Conservation (phyloP, 306 rosid genomes). For the Abrus pulchellus region DNA sequence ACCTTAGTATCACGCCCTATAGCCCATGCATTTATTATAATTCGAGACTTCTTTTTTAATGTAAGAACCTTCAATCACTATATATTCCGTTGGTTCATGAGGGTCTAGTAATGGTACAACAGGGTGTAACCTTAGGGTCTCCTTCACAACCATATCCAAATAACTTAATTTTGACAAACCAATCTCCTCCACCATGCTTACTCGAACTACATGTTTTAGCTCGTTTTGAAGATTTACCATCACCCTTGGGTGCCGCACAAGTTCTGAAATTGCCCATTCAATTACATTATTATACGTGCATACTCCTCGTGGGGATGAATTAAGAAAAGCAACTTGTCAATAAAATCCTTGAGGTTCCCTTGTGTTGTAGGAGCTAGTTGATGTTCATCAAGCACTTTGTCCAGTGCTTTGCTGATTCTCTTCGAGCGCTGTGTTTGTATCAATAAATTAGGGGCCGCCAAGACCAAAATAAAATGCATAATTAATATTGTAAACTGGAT, state of each 20-base stretch:
- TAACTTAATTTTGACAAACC: conserved; percentile 46
- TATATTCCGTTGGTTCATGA: conserved; percentile 44
- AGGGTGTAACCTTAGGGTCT: conserved; percentile 53
- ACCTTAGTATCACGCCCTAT: conserved; percentile 46
- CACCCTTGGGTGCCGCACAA: conserved; percentile 46
- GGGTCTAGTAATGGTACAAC: conserved; percentile 39
- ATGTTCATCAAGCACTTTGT: conserved; percentile 43
- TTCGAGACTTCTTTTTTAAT: conserved; percentile 39
- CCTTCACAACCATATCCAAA: conserved; percentile 56
- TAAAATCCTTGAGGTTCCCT: conserved; percentile 38
- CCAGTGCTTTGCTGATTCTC: conserved; percentile 23
- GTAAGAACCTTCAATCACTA: conserved; percentile 43
- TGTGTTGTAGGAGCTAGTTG: neutral
- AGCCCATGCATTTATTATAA: conserved; percentile 46
- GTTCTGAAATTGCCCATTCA: conserved; percentile 55
- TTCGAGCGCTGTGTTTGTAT: conserved; percentile 23
- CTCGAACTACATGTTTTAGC: conserved; percentile 46
- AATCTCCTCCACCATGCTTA: conserved; percentile 49
- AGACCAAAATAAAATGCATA: neutral
- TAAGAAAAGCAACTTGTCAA: conserved; percentile 35
- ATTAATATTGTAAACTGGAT: neutral
- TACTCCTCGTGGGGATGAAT: conserved; percentile 23
- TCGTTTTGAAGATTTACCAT: conserved; percentile 50
- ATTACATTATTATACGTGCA: neutral
- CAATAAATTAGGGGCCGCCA: neutral